Evolutionary conservation across 148 eudicot species (phyloP), one percentile per base, ranked within the genome.

Genomic region (Silene latifolia): DNA sequence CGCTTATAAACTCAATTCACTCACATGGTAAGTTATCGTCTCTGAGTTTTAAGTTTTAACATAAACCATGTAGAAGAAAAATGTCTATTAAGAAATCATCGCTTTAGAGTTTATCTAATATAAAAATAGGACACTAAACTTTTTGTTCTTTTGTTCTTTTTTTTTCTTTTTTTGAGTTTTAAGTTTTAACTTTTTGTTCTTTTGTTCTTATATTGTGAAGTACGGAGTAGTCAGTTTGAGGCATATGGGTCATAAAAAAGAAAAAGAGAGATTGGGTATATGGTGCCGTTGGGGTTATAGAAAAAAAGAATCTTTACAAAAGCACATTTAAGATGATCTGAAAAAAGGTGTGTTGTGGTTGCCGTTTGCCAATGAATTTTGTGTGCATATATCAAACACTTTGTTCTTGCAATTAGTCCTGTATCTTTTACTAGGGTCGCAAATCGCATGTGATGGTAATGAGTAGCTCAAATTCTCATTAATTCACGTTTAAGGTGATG

Each of bases 1-100:
- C 92, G 35, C 86, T 85, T 63, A 87, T 91, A 77, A 84, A 84
- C 76, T 69, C 89, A 63, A 90, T 93, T 69, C 88, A 81, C 62
- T 85, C 76, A 79, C 83, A 85, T 63, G 87, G 90, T 84, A 23
- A 74, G 74, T 79, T 25, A 15, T 53, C 44, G 29, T 53, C 7
- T 14, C 3, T 8, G 14, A 17, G 60, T 53, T 46, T 19, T 47
- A 48, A 21, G 57, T 14, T 46, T 5, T 18, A n/a, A n/a, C 12
- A 13, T 35, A 35, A 21, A 46, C 57, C 5, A 13, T 69, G 29
- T 13, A 12, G 32, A 29, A 46, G 35, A 23, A 67, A 44, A n/a
- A 4, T n/a, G n/a, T 17, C 46, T 20, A 46, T 23, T 48, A 17
- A 24, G 61, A 51, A 15, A 24, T 13, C 21, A 2, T 25, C 21